A percentile compares a stretch with the other conserved stretches of the same genome.
phyloP scores from a whole-genome alignment of 768 basidiomycete genomes.

The Collybia sp. region DNA sequence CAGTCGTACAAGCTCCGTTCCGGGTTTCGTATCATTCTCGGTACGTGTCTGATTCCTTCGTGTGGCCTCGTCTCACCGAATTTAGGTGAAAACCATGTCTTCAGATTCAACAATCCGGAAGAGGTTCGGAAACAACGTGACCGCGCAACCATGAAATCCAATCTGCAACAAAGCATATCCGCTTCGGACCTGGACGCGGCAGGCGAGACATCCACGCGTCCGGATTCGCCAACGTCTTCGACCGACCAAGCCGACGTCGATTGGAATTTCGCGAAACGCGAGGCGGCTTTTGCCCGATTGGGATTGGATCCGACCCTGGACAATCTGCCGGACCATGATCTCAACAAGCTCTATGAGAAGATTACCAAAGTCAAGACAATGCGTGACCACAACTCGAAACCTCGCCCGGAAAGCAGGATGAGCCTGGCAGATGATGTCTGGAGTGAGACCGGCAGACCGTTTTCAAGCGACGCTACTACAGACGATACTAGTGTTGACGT shows the following conservation, averaged over 20 bases:
- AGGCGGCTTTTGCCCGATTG: conserved; percentile 84
- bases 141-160: conserved; percentile 70
- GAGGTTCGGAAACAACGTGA: conserved; percentile 91
- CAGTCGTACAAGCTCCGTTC: conserved; percentile 83
- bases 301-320: conserved; percentile 89
- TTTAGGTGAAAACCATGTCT: conserved; percentile 92
- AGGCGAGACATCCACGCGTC: conserved; percentile 58
- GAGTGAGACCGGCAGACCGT: conserved; percentile 83
- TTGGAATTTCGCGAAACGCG: conserved; percentile 96
- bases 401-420: conserved; percentile 87
- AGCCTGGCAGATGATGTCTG: conserved; percentile 85
- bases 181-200: conserved; percentile 60
- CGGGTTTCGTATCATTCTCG: conserved; percentile 95
- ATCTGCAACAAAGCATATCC: conserved; percentile 58
- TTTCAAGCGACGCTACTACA: conserved; percentile 73
- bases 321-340: conserved; percentile 89
- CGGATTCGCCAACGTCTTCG: conserved; percentile 72
- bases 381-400: conserved; percentile 74
- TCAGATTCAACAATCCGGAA: conserved; percentile 94
- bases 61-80: conserved; percentile 9
- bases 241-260: conserved; percentile 77
- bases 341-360: conserved; percentile 91
- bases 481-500: conserved; percentile 87
- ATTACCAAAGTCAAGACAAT: conserved; percentile 89
- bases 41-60: conserved; percentile 33